A percentile compares a stretch with the other conserved stretches of the same genome.
Conservation (phyloP, 768 basidiomycete species). For the Amanita fuliginea region DNA sequence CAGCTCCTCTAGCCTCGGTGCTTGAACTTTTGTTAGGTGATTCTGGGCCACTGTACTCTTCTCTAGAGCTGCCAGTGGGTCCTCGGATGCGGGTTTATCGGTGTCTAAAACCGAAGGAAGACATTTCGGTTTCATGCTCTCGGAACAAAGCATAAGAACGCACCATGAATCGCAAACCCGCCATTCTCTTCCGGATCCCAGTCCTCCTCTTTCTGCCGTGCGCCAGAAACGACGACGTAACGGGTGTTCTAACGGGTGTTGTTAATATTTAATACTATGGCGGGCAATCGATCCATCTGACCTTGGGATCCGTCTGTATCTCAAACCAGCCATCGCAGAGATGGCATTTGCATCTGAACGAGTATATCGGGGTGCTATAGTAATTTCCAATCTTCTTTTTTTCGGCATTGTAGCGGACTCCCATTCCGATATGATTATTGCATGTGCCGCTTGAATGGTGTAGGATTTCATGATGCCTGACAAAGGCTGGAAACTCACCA, state of each 20-base stretch:
- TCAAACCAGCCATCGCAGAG: constrained; percentile 96
- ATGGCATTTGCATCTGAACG: constrained; percentile 97
- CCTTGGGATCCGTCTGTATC: constrained; percentile 96
- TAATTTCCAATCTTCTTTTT: constrained; percentile 96
- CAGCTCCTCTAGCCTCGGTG: constrained; percentile 73
- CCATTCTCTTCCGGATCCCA: constrained; percentile 98
- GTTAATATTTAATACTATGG: background rate
- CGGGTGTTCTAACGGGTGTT: constrained; percentile 68
- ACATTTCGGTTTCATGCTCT: background rate
- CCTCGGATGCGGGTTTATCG: constrained; percentile 52
- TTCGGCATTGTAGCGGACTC: constrained; percentile 99
- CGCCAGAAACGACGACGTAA: constrained; percentile 88
- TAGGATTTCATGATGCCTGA: background rate
- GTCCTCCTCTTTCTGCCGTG: constrained; percentile 90
- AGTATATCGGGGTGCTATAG: constrained; percentile 89
- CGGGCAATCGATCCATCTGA: constrained; percentile 15
- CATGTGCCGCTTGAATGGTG: constrained; percentile 67
- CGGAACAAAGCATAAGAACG: constrained; percentile 10
- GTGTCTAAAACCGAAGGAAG: constrained; percentile 50
- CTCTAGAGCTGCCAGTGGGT: constrained; percentile 83
- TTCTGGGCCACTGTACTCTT: constrained; percentile 77
- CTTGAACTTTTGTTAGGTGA: constrained; percentile 58
- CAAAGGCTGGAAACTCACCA: constrained; percentile 50
- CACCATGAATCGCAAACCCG: constrained; percentile 82
- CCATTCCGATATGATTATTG: constrained; percentile 96